phyloP scores from a whole-genome alignment of 768 basidiomycete genomes.

The Rubroboletus pulcherrimus region DNA sequence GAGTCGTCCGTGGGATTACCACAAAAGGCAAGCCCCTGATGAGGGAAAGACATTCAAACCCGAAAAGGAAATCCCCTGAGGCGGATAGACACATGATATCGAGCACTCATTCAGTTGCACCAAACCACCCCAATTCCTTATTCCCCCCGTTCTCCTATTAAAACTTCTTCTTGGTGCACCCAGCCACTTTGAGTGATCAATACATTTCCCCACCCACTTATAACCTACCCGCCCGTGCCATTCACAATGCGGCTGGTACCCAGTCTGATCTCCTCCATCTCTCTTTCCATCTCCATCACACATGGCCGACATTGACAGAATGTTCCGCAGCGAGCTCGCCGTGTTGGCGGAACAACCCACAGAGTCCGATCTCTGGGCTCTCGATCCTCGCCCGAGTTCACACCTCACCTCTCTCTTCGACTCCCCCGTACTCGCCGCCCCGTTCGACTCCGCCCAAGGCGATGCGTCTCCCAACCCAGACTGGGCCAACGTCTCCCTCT shows the following conservation, averaged over 20 bases:
- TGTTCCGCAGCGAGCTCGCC: conserved; percentile 21
- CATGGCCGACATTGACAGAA: conserved; percentile 25
- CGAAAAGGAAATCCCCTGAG: conserved; percentile 12
- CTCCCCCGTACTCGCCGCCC: background rate
- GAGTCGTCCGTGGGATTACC: background rate
- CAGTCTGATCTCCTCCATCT: background rate
- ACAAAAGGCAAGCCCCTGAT: conserved; percentile 8
- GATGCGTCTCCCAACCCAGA: background rate
- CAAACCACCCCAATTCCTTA: background rate
- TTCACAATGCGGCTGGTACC: conserved; percentile 17
- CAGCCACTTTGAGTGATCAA: conserved; percentile 6
- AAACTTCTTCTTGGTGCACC: background rate
- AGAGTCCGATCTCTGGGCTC: conserved; percentile 5
- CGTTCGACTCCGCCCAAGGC: background rate
- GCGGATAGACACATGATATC: background rate
- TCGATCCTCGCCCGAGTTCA: background rate
- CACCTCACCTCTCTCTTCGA: background rate
- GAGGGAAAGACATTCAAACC: background rate
- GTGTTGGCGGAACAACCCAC: conserved; percentile 5
- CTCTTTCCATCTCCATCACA: background rate
- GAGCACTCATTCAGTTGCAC: background rate
- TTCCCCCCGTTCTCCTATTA: background rate
- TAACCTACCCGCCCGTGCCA: background rate
- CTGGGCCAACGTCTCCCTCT: background rate
- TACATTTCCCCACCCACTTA: conserved; percentile 9